A percentile compares a stretch with the other conserved stretches of the same genome.
Evolutionary conservation across 2,329 filamentous ascomycete species (phyloP).

Genomic region (Neobulgaria alba): DNA sequence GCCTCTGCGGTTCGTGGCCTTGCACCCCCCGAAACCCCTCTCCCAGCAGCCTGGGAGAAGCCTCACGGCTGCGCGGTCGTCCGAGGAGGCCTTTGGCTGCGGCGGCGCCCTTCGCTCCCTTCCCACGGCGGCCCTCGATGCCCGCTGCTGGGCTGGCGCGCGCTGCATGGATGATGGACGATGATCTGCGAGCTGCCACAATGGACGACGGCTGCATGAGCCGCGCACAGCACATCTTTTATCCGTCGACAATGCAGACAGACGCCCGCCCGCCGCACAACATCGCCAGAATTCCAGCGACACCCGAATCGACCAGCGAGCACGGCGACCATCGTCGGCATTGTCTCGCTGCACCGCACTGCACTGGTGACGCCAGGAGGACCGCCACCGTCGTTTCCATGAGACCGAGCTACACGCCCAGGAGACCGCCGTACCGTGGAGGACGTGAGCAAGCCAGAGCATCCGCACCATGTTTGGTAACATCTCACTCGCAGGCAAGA

Average conservation of each 20-base stretch:
- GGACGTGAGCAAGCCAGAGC: too few relatives aligned
- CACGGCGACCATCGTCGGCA: too few relatives aligned
- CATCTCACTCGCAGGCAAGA: not conserved
- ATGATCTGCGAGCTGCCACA: conserved; percentile 1
- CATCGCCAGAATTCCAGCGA: not conserved
- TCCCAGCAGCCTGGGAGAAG: too few relatives aligned
- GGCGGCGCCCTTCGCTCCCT: not conserved
- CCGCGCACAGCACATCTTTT: conserved; percentile 1
- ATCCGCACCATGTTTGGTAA: not conserved
- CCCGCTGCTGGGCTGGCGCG: not conserved
- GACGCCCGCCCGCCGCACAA: not conserved
- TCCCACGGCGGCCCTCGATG: not conserved
- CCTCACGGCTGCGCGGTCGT: too few relatives aligned
- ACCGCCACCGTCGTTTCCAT: not conserved
- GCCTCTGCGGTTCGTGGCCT: too few relatives aligned
- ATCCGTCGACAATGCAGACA: conserved; percentile 1
- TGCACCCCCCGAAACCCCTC: too few relatives aligned
- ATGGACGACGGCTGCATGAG: not conserved
- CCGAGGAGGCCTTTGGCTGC: too few relatives aligned
- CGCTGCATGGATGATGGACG: not conserved
- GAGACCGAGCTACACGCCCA: not conserved
- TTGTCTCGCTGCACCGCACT: too few relatives aligned
- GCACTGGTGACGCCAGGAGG: not conserved
- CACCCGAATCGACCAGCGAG: not conserved
- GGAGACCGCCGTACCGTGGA: too few relatives aligned